These are phyloP conservation scores for Tylopilus subfusipes DNA, from an alignment of 768 basidiomycete species.

Conservation along the genomic window DNA sequence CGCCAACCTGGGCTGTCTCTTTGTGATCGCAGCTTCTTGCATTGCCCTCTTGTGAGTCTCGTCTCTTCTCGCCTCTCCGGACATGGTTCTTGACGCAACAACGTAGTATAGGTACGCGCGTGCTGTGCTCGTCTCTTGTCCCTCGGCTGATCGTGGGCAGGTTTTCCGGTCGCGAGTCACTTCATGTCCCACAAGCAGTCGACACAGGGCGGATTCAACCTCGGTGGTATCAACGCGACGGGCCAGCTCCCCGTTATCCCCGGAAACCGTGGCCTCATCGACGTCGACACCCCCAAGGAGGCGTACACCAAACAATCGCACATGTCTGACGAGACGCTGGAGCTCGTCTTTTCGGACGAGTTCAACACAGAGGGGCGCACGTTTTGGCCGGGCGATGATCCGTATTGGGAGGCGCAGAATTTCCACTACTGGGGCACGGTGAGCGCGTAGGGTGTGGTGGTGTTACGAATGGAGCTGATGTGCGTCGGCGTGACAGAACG, in stretches of 20 bases:
- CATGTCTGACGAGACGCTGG: conserved; percentile 32
- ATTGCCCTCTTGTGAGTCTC: conserved; percentile 55
- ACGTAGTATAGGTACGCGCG: conserved; percentile 16
- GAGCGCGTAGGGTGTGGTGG: conserved; percentile 4
- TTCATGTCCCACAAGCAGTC: conserved; percentile 38
- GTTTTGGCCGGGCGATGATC: no score
- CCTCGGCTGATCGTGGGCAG: conserved; percentile 19
- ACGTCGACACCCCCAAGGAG: conserved; percentile 50
- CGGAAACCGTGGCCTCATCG: conserved; percentile 49
- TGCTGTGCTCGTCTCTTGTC: background rate
- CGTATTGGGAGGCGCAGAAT: no score
- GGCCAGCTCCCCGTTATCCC: conserved; percentile 55
- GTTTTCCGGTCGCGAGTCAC: conserved; percentile 49
- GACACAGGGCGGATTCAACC: conserved; percentile 58
- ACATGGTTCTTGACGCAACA: background rate
- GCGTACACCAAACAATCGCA: conserved; percentile 41
- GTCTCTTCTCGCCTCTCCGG: background rate
- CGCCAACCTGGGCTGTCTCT: conserved; percentile 63
- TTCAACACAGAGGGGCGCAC: no score
- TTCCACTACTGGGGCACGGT: conserved; percentile 70
- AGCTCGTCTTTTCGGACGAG: no score
- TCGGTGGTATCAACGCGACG: conserved; percentile 71
- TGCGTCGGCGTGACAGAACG: conserved; percentile 22
- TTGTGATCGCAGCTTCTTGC: conserved; percentile 46
- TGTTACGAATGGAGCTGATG: conserved; percentile 3